Evolutionary conservation across 768 basidiomycete genomes (phyloP).

Genomic region (Phlegmacium glaucopus): DNA sequence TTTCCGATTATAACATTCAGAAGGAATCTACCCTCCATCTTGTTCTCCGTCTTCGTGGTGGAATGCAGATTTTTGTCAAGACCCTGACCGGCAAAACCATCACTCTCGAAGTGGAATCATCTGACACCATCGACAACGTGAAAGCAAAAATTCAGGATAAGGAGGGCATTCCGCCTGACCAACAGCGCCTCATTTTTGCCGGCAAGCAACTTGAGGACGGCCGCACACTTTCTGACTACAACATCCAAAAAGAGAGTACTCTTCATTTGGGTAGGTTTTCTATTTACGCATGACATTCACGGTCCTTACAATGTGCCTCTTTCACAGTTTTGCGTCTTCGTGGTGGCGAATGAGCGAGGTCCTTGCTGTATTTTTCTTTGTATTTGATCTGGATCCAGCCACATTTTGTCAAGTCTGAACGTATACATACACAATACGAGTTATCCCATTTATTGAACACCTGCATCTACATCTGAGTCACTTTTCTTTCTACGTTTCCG

Average conservation of each 20-base stretch:
- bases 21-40: constrained; percentile 76
- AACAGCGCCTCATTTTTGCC: constrained; percentile 77
- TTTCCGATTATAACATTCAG: constrained; percentile 82
- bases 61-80: constrained; percentile 74
- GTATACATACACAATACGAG: too few species aligned
- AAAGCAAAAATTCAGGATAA: constrained; percentile 80
- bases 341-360: constrained; percentile 56
- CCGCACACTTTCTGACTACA: constrained; percentile 74
- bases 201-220: constrained; percentile 81
- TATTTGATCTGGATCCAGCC: too few species aligned
- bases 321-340: constrained; percentile 67
- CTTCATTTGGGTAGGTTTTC: constrained; percentile 45
- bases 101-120: constrained; percentile 72
- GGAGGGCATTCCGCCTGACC: constrained; percentile 77
- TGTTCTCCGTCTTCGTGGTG: constrained; percentile 69
- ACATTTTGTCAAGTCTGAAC: too few species aligned
- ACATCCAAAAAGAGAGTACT: constrained; percentile 74
- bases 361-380: background rate
- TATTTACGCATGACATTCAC: background rate
- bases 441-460: too few species aligned
- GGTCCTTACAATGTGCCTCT: background rate
- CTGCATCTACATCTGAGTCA: background rate
- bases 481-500: constrained; percentile 21
- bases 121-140: constrained; percentile 75
- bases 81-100: constrained; percentile 75